Evolutionary conservation across 163 green algal genomes (phyloP).

Genomic region (Volvox carteri): DNA sequence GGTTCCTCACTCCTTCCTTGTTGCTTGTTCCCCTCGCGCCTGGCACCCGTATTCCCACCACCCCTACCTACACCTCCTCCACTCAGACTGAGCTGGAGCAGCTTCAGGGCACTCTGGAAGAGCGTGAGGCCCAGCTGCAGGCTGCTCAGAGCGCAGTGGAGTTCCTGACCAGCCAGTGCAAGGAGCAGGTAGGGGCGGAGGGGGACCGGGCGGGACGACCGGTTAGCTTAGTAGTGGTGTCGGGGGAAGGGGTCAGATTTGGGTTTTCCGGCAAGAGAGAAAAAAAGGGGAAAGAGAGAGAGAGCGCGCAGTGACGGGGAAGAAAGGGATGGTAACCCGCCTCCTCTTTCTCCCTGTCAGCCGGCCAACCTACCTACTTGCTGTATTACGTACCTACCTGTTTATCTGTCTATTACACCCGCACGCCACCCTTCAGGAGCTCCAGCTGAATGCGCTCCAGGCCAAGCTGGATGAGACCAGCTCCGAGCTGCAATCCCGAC

Average conservation of each 20-base stretch:
- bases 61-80: no score
- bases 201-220: no score
- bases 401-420: no score
- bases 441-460: constrained; percentile 16
- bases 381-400: no score
- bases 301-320: neutral
- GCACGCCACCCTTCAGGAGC: no score
- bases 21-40: no score
- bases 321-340: no score
- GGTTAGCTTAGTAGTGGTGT: no score
- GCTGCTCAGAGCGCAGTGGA: constrained; percentile 54
- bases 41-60: no score
- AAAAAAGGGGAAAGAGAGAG: neutral
- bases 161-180: constrained; percentile 60
- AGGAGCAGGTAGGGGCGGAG: constrained; percentile 54
- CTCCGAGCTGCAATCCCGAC: neutral
- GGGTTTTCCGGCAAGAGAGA: neutral
- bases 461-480: neutral
- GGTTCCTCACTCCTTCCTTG: no score
- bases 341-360: no score
- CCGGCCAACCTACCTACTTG: no score
- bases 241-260: neutral
- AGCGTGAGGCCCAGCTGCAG: constrained; percentile 54
- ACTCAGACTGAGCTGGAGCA: constrained; percentile 57
- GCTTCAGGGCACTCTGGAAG: constrained; percentile 54